These are phyloP conservation scores for Medakamo hakoo DNA, from an alignment of 139 green algal genomes.

Conservation along the genomic window DNA sequence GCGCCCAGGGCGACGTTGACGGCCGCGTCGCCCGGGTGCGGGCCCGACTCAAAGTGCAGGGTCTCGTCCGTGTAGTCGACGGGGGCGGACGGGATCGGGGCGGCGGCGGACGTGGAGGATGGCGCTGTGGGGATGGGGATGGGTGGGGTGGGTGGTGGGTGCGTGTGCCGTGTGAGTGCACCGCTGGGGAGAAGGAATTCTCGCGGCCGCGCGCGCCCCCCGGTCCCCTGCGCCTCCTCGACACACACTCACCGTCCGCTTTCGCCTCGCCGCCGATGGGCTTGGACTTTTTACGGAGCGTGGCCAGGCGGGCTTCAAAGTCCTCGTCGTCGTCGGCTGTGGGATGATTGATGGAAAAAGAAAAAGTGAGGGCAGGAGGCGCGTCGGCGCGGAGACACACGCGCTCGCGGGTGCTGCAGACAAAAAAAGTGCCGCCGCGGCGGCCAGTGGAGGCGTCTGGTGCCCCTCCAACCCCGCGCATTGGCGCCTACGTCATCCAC, in stretches of 20 bases:
- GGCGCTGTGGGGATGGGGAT: background rate
- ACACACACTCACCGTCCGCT: constrained; percentile 22
- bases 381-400: background rate
- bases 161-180: background rate
- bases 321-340: constrained; percentile 25
- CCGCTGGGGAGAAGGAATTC: background rate
- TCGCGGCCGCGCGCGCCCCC: constrained; percentile 1
- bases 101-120: background rate
- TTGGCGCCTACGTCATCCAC: too few relatives aligned
- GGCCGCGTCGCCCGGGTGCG: constrained; percentile 52
- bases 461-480: too few relatives aligned
- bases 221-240: constrained; percentile 10
- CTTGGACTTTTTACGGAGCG: constrained; percentile 43
- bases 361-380: background rate
- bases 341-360: too few relatives aligned
- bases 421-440: too few relatives aligned
- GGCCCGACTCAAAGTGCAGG: constrained; percentile 37
- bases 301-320: constrained; percentile 54
- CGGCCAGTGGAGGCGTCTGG: too few relatives aligned
- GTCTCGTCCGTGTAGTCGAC: constrained; percentile 47
- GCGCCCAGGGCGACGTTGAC: constrained; percentile 64
- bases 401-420: too few relatives aligned
- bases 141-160: background rate
- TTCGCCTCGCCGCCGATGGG: constrained; percentile 33
- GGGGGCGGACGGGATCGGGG: constrained; percentile 10